Evolutionary conservation across 139 green algal genomes (phyloP), one percentile per base, ranked within the genome.

Genomic region (Eudorina sp.): DNA sequence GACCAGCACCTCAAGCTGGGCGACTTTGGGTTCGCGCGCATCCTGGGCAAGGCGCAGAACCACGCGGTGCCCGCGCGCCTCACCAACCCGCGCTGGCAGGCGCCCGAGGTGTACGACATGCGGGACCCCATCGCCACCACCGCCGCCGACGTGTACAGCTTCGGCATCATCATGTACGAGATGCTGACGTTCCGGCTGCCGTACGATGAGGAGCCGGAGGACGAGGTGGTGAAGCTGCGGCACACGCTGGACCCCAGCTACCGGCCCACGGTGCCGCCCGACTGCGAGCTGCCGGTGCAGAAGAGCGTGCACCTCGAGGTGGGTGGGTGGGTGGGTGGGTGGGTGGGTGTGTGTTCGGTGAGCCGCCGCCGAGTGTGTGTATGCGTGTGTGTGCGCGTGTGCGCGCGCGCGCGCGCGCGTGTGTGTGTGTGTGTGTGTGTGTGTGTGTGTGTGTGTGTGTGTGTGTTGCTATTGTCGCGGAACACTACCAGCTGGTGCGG

Each of bases 1-100:
- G 88, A 94, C 83, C 85, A 89, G 38, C 88, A 90, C 74, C 86
- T 91, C 86, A 93, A 93, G 78, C 84, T 90, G 31, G 87, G 82
- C 31, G 82, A 88, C 82, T 88, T 88, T 40, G 82, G 82, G n/a
- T 88, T 88, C 46, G 82, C 82, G 45, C 64, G 66, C 36, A 79
- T 88, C 45, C 46, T 88, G 53, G 82, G 82, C 34, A 79, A 51
- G 21, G 43, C 62, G 7, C 36, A 88, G 46, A 40, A 68, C 11
- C 27, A 45, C 0, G 64, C 21, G 27, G 82, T 78, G 82, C 82
- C 64, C 21, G 64, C 82, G 23, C 34, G 66, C 6, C 45, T 88
- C 34, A 88, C 82, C 19, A 88, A 88, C 82, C 82, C 82, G 46
- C 82, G 82, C 34, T 88, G 82, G 82, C 82, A 88, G 82, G 82